Base-by-base conservation (phyloP, 768 basidiomycete genomes). In the Panus rudis region DNA sequence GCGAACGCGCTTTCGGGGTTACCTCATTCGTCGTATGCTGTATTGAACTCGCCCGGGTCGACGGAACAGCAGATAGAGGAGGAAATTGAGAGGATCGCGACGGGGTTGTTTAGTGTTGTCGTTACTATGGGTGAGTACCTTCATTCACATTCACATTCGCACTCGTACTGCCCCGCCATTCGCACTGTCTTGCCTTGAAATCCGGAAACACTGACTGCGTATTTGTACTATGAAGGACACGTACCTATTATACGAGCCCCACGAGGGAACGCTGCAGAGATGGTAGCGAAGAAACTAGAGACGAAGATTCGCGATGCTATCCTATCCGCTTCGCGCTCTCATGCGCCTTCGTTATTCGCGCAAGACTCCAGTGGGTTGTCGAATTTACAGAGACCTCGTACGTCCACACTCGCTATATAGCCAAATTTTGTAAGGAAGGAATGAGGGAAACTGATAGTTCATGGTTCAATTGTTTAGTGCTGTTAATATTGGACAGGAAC, bases 231-330 rank as follows among this genome's bases (percentile, higher is more conserved):
- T 14, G 1, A 43, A 92, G 92, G 88, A 2, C 85, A 90, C 53
- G 85, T 94, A 17, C 96, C 96, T 8, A 86, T 92, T 58, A 97
- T 99, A 46, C 84, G 96, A 24, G 84, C 88, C 45, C 96, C 96
- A 17, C 71, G 84, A 61, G 94, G 94, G 1, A 97, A 98, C 62
- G 96, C 96, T 4, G 96, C 93, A 16, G 96, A 99, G 64, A 96
- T 97, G 93, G 82, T 98, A n/a, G 93, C 93, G 7, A 85, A 92
- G 66, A 96, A 90, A 61, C 72, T 99, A 10, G 96, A 99, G 56
- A 75, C 79, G 12, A 91, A 90, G 63, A 84, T 98, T 53, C 72
- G 94, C 39, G 94, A 98, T 57, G 79, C 83, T 50, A 64, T 92
- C 43, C 65, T 91, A 43, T 80, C 74, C 30, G 73, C 81, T 25